These are phyloP conservation scores for Tetrahymena elliotti DNA, from an alignment of 73 alveolate species.

Conservation along the genomic window DNA sequence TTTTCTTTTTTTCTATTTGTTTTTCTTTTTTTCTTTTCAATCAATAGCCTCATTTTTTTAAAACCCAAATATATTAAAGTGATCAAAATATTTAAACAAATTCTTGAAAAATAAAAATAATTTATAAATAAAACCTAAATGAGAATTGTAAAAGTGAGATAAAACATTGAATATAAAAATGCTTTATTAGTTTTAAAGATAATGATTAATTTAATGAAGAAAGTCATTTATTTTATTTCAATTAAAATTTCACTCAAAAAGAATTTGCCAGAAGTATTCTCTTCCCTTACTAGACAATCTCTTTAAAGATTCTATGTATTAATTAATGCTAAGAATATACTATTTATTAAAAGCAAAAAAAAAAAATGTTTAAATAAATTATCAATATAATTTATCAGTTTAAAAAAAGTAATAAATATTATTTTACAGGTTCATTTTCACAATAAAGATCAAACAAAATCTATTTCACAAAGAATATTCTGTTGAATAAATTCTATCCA, in stretches of 20 bases:
- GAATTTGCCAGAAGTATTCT: neutral
- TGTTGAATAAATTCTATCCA: neutral
- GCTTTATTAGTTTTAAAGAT: neutral
- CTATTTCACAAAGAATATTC: neutral
- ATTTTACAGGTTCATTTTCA: neutral
- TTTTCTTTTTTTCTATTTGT: neutral
- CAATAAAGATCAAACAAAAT: neutral
- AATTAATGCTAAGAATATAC: neutral
- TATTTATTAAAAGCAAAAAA: neutral
- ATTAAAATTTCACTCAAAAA: neutral
- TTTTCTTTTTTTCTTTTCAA: neutral
- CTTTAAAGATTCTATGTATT: neutral
- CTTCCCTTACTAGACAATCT: neutral
- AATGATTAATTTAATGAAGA: neutral
- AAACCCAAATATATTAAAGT: too few species aligned
- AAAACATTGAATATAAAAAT: too few species aligned
- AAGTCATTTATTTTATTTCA: neutral
- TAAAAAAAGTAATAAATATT: neutral
- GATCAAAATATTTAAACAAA: too few species aligned
- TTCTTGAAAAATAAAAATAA: too few species aligned
- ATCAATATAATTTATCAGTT: neutral
- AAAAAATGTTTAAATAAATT: neutral
- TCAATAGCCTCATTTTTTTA: too few species aligned
- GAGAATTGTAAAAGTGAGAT: neutral
- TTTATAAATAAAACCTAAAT: too few species aligned